Percentiles rank a stretch among this genome's conserved stretches.
Evolutionary conservation across 2,329 filamentous ascomycete genomes (phyloP).

Genomic region (Dactylonectria macrodidyma): DNA sequence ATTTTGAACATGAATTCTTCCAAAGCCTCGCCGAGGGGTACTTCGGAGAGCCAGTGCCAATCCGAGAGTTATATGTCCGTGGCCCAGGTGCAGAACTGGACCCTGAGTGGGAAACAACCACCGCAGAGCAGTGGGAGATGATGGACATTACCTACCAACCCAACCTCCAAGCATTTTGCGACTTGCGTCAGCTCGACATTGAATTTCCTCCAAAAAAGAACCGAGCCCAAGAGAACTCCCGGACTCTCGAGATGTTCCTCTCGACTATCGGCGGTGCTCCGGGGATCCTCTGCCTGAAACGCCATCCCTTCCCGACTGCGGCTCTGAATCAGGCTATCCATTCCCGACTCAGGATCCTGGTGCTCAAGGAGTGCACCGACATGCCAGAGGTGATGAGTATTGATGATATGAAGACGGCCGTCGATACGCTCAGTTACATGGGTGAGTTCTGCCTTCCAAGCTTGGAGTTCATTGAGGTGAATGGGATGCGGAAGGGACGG

Average conservation of each 20-base stretch:
- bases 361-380: conserved; percentile 3
- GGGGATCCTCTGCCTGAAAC: conserved; percentile 5
- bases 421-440: background rate
- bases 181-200: conserved; percentile 17
- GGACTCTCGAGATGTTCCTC: conserved; percentile 2
- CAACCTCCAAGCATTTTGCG: background rate
- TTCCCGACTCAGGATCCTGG: conserved; percentile 9
- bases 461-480: background rate
- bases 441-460: conserved; percentile 3
- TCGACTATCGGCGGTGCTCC: conserved; percentile 6
- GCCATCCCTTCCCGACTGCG: conserved; percentile 15
- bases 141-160: background rate
- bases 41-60: background rate
- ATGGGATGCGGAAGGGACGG: background rate
- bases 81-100: background rate
- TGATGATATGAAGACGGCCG: background rate
- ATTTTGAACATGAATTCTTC: conserved; percentile 21
- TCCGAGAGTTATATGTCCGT: conserved; percentile 20
- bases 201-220: background rate
- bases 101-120: background rate
- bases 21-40: conserved; percentile 6
- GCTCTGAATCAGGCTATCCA: background rate
- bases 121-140: background rate
- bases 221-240: background rate
- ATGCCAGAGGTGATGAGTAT: conserved; percentile 3